Evolutionary conservation across 768 basidiomycete species (phyloP).

Genomic region (Cubamyces sp.): DNA sequence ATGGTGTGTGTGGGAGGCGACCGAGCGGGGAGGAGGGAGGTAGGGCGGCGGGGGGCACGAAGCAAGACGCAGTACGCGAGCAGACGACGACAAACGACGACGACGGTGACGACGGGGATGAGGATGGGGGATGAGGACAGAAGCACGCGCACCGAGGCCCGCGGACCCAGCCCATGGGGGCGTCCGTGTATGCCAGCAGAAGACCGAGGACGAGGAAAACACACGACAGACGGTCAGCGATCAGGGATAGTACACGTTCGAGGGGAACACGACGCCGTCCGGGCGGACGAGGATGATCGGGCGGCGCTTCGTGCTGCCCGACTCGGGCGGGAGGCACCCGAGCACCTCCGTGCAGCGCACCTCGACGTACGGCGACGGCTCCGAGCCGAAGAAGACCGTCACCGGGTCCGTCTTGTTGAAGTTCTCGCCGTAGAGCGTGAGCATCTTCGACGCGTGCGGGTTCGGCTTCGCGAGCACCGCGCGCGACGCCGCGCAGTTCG

Average conservation of each 20-base stretch:
- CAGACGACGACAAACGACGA: slow-evolving; percentile 2
- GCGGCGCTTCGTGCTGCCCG: slow-evolving; percentile 65
- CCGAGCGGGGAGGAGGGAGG: not conserved
- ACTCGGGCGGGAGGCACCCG: slow-evolving; percentile 79
- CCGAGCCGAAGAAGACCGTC: slow-evolving; percentile 83
- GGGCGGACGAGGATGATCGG: slow-evolving; percentile 82
- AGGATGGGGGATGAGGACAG: not conserved
- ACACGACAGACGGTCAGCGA: slow-evolving; percentile 19
- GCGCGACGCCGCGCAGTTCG: slow-evolving; percentile 65
- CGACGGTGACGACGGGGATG: not conserved
- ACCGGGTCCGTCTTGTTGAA: slow-evolving; percentile 84
- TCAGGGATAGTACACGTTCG: slow-evolving; percentile 80
- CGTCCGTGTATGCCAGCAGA: not conserved
- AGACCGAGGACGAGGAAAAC: slow-evolving; percentile 16
- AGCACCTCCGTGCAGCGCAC: slow-evolving; percentile 86
- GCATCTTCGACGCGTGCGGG: slow-evolving; percentile 76
- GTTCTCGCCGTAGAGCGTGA: slow-evolving; percentile 89
- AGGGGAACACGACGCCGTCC: slow-evolving; percentile 89
- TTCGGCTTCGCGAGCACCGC: slow-evolving; percentile 76
- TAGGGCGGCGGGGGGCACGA: not conserved
- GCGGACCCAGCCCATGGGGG: no score
- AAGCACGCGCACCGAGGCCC: not conserved
- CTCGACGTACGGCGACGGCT: slow-evolving; percentile 86
- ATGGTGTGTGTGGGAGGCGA: not conserved
- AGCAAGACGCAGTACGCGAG: slow-evolving; percentile 1